These are phyloP conservation scores for Yamadazyma nakazawae DNA, from an alignment of 805 yeast genomes.

Conservation along the genomic window DNA sequence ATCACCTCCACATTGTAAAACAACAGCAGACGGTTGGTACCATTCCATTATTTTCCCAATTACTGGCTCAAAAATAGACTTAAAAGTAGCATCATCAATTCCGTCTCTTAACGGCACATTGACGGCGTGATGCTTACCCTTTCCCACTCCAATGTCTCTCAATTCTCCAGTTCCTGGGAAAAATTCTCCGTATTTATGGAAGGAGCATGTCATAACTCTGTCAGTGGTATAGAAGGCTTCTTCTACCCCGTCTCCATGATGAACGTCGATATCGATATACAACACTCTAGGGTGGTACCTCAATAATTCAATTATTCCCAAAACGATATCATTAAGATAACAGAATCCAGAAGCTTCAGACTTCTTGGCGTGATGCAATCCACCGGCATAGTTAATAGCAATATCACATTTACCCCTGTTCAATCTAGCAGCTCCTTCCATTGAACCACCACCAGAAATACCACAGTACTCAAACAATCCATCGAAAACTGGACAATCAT, in stretches of 20 bases:
- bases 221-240: slow-evolving; percentile 96
- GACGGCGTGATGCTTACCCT: slow-evolving; percentile 83
- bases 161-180: slow-evolving; percentile 97
- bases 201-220: slow-evolving; percentile 93
- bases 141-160: slow-evolving; percentile 86
- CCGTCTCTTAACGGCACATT: slow-evolving; percentile 96
- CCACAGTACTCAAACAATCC: slow-evolving; percentile 91
- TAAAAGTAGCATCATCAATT: slow-evolving; percentile 85
- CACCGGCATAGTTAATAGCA: slow-evolving; percentile 97
- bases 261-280: slow-evolving; percentile 92
- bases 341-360: slow-evolving; percentile 95
- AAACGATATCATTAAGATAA: slow-evolving; percentile 89
- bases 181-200: slow-evolving; percentile 94
- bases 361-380: slow-evolving; percentile 97
- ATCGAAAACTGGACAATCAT: slow-evolving; percentile 93
- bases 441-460: slow-evolving; percentile 88
- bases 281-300: slow-evolving; percentile 89
- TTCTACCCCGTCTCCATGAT: slow-evolving; percentile 98
- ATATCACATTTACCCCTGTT: slow-evolving; percentile 88
- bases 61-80: slow-evolving; percentile 85
- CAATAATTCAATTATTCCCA: slow-evolving; percentile 80
- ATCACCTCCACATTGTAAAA: slow-evolving; percentile 98
- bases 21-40: slow-evolving; percentile 95
- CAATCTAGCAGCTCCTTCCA: slow-evolving; percentile 89
- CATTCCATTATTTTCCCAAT: slow-evolving; percentile 72